These are phyloP conservation scores for Talaromyces verruculosus DNA, from an alignment of 2,329 filamentous ascomycete species.

Conservation along the genomic window DNA sequence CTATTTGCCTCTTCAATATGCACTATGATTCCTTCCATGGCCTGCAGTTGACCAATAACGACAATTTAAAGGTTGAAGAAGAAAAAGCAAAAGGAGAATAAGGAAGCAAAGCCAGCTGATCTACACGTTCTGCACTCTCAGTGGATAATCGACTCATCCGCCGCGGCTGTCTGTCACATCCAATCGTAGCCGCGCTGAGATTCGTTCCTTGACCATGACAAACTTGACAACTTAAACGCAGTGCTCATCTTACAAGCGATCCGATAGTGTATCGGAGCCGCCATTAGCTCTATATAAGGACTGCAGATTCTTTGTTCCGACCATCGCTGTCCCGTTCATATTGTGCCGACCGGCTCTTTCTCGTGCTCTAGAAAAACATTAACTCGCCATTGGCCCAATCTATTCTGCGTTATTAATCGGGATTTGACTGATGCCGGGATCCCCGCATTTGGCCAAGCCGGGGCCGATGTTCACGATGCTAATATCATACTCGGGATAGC, in stretches of 20 bases:
- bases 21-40: neutral
- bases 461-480: neutral
- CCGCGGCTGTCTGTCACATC: neutral
- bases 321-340: neutral
- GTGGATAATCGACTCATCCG: neutral
- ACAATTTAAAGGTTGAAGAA: no score
- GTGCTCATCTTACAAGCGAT: neutral
- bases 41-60: neutral
- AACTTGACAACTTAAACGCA: neutral
- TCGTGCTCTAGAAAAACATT: neutral
- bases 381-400: neutral
- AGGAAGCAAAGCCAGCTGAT: slow-evolving; percentile 5
- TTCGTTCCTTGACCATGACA: neutral
- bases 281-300: neutral
- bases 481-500: neutral
- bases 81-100: neutral
- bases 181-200: slow-evolving; percentile 16
- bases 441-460: neutral
- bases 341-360: neutral
- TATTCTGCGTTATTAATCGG: neutral
- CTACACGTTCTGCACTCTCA: neutral
- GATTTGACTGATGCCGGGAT: neutral
- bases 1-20: slow-evolving; percentile 8
- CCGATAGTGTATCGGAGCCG: no score
- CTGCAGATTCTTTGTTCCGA: no score